phyloP scores from a whole-genome alignment of 306 rosid species.

The Geum urbanum region DNA sequence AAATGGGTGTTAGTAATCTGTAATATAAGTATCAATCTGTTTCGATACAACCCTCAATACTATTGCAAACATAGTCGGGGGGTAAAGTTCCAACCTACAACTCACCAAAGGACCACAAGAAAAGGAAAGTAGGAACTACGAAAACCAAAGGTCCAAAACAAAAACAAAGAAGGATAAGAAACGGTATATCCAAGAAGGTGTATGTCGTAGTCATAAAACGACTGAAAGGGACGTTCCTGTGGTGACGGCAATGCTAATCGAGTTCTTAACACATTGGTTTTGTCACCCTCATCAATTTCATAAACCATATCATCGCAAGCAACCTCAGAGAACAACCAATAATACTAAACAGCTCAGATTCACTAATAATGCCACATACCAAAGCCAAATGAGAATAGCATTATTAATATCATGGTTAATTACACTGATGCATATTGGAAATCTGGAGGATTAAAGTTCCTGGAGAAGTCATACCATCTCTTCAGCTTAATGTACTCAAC shows the following conservation, averaged over 20 bases:
- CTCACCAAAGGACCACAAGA: neutral
- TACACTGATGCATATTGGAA: constrained; percentile 10
- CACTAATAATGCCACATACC: neutral
- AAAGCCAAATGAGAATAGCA: neutral
- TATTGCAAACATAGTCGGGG: no score
- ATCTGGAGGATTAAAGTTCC: constrained; percentile 39
- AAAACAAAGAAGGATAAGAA: neutral
- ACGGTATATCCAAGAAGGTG: neutral
- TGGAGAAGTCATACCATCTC: constrained; percentile 46
- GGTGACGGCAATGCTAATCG: neutral
- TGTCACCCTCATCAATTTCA: constrained; percentile 3
- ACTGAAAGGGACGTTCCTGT: constrained; percentile 1
- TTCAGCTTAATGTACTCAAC: constrained; percentile 41
- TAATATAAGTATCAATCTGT: no score
- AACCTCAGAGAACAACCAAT: neutral
- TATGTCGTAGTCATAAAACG: neutral
- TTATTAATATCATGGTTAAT: constrained; percentile 2
- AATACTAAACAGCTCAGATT: neutral
- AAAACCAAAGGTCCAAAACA: neutral
- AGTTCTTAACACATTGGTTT: neutral
- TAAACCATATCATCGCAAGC: neutral
- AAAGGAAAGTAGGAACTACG: neutral
- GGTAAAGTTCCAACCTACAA: no score
- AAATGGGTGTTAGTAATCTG: neutral
- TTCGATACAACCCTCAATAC: no score